Conservation (phyloP, 2,329 filamentous ascomycete species). For the Colletotrichum gloeosporioides region DNA sequence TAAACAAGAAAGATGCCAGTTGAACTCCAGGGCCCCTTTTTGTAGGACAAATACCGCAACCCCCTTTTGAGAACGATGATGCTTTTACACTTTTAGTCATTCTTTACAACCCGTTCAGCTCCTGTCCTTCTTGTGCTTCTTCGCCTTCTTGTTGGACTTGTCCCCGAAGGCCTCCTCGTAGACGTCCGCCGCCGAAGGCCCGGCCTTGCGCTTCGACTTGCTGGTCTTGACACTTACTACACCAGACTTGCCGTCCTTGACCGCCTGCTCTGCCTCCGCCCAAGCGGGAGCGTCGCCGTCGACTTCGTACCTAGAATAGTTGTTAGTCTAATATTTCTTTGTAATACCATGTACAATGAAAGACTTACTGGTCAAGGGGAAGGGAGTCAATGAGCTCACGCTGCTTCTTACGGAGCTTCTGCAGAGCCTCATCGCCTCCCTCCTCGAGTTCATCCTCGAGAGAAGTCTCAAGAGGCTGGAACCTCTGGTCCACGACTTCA, state of each 20-base stretch:
- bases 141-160: slow-evolving; percentile 59
- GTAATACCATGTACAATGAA: neutral
- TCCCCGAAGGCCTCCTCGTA: slow-evolving; percentile 66
- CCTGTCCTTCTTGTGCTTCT: slow-evolving; percentile 40
- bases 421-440: slow-evolving; percentile 77
- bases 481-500: slow-evolving; percentile 69
- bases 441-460: slow-evolving; percentile 86
- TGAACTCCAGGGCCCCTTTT: slow-evolving; percentile 16
- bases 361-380: slow-evolving; percentile 80
- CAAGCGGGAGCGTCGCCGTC: slow-evolving; percentile 66
- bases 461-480: slow-evolving; percentile 71
- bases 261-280: slow-evolving; percentile 78
- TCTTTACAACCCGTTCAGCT: neutral
- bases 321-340: slow-evolving; percentile 8
- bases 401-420: slow-evolving; percentile 78
- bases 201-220: slow-evolving; percentile 78
- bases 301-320: slow-evolving; percentile 62
- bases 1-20: neutral
- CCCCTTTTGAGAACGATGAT: neutral
- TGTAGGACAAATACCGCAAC: neutral
- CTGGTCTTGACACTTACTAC: slow-evolving; percentile 84
- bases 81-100: slow-evolving; percentile 19
- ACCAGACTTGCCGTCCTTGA: slow-evolving; percentile 64
- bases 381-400: slow-evolving; percentile 88
- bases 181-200: slow-evolving; percentile 62